Percentiles rank a stretch among this genome's conserved stretches.
Conservation (phyloP, 2,329 filamentous ascomycete genomes). For the Chrysoporthe puriensis region DNA sequence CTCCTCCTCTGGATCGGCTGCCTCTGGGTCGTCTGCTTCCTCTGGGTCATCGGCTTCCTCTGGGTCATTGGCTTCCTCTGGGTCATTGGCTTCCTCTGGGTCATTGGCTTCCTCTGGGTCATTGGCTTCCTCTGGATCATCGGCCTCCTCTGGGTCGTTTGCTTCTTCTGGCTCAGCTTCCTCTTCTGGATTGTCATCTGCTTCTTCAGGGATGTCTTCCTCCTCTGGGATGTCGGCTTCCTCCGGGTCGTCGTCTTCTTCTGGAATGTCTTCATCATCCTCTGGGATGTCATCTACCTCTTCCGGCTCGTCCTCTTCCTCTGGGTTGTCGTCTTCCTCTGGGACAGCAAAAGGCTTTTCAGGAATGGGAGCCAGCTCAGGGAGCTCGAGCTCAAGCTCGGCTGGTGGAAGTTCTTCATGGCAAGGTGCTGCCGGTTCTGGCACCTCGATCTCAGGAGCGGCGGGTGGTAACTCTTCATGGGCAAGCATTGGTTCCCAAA, state of each 20-base stretch:
- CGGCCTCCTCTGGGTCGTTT: neutral
- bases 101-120: neutral
- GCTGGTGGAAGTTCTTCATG: neutral
- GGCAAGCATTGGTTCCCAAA: neutral
- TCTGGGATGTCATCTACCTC: neutral
- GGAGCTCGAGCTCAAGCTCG: constrained; percentile 2
- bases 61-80: neutral
- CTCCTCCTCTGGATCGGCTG: too few species aligned
- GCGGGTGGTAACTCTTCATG: neutral
- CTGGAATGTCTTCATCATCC: too few species aligned
- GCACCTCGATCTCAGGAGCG: neutral
- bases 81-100: neutral
- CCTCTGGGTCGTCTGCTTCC: too few species aligned
- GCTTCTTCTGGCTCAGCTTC: neutral
- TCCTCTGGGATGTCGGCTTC: neutral
- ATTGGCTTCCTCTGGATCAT: too few species aligned
- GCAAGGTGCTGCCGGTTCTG: neutral
- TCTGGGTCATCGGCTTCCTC: too few species aligned
- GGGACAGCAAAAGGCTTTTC: neutral
- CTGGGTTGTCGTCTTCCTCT: neutral
- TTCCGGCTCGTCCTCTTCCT: neutral
- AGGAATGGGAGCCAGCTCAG: neutral
- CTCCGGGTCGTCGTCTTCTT: neutral
- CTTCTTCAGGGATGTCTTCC: neutral
- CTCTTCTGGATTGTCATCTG: neutral